Percentiles rank a stretch among this genome's conserved stretches.
phyloP scores from a whole-genome alignment of 495 filamentous ascomycete genomes.

The Cairneyella variabilis region DNA sequence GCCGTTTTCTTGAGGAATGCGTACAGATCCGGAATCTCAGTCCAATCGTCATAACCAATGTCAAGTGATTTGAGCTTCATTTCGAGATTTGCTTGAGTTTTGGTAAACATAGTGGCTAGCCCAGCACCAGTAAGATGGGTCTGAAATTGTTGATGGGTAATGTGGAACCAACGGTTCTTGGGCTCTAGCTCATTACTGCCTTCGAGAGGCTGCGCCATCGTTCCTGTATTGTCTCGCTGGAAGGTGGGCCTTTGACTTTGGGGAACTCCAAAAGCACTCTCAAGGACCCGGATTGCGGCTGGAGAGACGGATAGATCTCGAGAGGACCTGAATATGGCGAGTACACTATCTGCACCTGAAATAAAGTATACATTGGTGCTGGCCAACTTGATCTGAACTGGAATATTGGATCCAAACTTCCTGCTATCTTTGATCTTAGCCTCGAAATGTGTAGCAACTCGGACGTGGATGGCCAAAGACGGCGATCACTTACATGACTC shows the following conservation, averaged over 20 bases:
- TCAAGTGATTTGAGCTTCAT: conserved; percentile 5
- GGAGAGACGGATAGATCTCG: not conserved
- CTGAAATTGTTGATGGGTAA: conserved; percentile 3
- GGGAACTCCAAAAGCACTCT: not conserved
- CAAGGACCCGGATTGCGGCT: not conserved
- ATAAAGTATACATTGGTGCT: too few relatives aligned
- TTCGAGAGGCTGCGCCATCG: not conserved
- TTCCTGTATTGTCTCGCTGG: not conserved
- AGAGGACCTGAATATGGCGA: not conserved
- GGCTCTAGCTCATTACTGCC: not conserved
- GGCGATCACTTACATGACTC: too few relatives aligned
- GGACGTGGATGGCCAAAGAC: too few relatives aligned
- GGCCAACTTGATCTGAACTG: too few relatives aligned
- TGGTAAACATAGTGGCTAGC: conserved; percentile 1
- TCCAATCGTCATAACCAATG: conserved; percentile 10
- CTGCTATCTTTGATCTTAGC: too few relatives aligned
- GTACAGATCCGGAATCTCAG: conserved; percentile 24
- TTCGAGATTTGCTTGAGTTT: conserved; percentile 2
- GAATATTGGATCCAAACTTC: too few relatives aligned
- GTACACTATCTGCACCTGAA: not conserved
- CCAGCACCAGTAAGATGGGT: conserved; percentile 10
- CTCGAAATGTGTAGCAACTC: too few relatives aligned
- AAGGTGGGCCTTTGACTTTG: not conserved
- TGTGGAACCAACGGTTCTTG: conserved; percentile 6
- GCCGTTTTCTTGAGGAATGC: conserved; percentile 25